phyloP scores from a whole-genome alignment of 169 alveolate genomes.

The Plasmodium gallinaceum region DNA sequence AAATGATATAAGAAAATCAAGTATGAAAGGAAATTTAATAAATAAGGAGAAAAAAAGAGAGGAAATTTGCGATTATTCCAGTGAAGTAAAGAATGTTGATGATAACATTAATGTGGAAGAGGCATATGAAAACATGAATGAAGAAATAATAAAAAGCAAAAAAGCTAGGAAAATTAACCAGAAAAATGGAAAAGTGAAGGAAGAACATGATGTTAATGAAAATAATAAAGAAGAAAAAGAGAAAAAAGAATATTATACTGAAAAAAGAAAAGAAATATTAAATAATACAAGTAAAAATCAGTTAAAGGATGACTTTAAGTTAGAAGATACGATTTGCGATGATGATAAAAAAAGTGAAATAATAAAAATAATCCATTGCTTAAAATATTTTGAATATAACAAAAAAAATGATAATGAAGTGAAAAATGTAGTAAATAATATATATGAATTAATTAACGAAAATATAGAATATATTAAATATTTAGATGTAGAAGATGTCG shows the following conservation, averaged over 20 bases:
- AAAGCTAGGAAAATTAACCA: neutral
- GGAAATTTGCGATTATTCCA: no score
- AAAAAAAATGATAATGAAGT: conserved; percentile 29
- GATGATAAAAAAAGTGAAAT: neutral
- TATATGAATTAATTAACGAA: conserved; percentile 32
- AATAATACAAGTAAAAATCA: neutral
- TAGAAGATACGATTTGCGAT: neutral
- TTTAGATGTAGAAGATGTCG: conserved; percentile 43
- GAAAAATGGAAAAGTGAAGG: no score
- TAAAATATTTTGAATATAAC: conserved; percentile 21
- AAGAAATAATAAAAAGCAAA: neutral
- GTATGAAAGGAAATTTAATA: no score
- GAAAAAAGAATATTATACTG: neutral
- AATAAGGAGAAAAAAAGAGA: no score
- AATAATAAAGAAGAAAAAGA: neutral
- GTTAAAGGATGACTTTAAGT: neutral
- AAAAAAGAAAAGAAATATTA: neutral
- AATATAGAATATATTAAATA: conserved; percentile 1
- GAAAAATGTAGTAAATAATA: conserved; percentile 32
- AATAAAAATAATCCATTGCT: neutral
- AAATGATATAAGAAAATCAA: neutral
- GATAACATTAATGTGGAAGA: no score
- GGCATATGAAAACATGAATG: neutral
- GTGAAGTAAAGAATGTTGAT: no score
- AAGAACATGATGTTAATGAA: no score